Evolutionary conservation across 2,329 filamentous ascomycete species (phyloP), one percentile per base, ranked within the genome.

Genomic region (Neonectria faginata): DNA sequence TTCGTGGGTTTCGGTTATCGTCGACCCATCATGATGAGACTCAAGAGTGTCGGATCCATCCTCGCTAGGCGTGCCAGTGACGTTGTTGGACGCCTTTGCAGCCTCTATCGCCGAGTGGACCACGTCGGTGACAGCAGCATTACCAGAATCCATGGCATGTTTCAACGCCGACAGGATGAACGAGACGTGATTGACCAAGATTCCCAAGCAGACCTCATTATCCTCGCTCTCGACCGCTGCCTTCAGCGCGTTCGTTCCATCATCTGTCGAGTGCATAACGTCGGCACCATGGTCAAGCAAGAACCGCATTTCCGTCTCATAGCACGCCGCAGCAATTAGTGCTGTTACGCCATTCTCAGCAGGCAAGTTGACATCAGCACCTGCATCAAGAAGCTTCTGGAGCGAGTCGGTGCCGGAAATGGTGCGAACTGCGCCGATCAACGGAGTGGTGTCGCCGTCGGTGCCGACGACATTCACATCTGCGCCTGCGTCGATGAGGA

Each of bases 131-230:
- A 51, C 47, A 18, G 27, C 47, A 27, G 16, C 10, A 16, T 51
- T 51, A 0, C 47, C 47, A 4, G 47, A 51, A 31, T 51, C 47
- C 16, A 31, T 29, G 12, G 47, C 22, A 29, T 51, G 14, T 29
- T 51, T 51, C 47, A 51, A 29, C 16, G 47, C 47, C 47, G 47
- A 33, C 16, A 51, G 16, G 27, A 51, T 31, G 31, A 51, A 20
- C 14, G 47, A 51, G 16, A 51, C 25, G 47, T 51, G 47, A 18
- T 31, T 7, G 27, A 51, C n/a, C 47, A 51, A 51, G 18, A 51
- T 5, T 31, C 3, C 47, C 27, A 33, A 31, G 27, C 25, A 39
- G 14, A 8, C 36, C 14, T 39, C 36, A 2, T 39, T 39, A n/a
- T 39, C 14, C 7, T 39, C 36, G 14, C 6, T 16, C 36, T 16